Percentiles rank a stretch among this genome's conserved stretches.
phyloP scores from a whole-genome alignment of 371 early-diverging fungal species.

The Mortierella sp. region DNA sequence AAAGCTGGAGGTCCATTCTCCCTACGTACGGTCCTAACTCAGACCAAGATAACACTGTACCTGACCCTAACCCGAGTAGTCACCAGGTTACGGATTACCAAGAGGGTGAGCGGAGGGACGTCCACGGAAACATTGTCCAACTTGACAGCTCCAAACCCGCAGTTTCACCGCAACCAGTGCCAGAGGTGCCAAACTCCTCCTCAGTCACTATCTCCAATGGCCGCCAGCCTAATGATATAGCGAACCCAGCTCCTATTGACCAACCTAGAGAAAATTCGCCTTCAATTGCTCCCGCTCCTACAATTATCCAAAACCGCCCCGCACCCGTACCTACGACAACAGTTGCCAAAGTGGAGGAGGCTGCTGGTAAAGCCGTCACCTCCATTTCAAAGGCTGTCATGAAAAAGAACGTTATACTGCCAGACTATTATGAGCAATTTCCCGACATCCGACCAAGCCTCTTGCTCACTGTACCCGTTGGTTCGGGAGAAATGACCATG shows the following conservation, averaged over 20 bases:
- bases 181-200: background rate
- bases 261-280: background rate
- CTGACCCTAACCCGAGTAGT: slow-evolving; percentile 31
- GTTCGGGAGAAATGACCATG: slow-evolving; percentile 19
- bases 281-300: background rate
- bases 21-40: slow-evolving; percentile 19
- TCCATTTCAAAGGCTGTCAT: slow-evolving; percentile 19
- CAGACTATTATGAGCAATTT: slow-evolving; percentile 52
- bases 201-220: background rate
- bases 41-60: slow-evolving; percentile 15
- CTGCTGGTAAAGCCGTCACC: slow-evolving; percentile 14
- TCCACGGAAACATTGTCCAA: slow-evolving; percentile 34
- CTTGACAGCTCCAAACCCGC: slow-evolving; percentile 5
- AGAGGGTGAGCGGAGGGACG: slow-evolving; percentile 39
- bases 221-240: background rate
- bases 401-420: slow-evolving; percentile 36
- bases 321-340: background rate
- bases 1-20: slow-evolving; percentile 25
- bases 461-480: slow-evolving; percentile 31
- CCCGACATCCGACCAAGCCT: slow-evolving; percentile 37
- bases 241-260: background rate
- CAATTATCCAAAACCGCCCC: background rate
- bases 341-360: background rate
- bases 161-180: background rate
- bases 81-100: slow-evolving; percentile 52